Evolutionary conservation across 805 yeast genomes (phyloP).

Genomic region (Candida mattraensis): DNA sequence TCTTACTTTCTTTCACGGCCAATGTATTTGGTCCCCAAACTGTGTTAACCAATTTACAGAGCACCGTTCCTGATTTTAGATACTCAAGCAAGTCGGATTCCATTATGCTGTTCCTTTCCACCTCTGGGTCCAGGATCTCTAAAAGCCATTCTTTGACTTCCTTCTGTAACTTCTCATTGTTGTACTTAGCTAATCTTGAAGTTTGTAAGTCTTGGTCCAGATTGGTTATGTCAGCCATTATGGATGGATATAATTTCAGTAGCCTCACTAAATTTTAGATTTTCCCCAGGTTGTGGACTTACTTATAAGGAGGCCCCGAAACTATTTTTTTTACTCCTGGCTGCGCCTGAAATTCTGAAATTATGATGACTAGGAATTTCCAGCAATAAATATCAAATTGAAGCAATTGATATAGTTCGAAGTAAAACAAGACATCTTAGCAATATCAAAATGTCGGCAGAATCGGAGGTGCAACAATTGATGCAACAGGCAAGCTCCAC

Average conservation of each 20-base stretch:
- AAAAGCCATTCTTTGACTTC: slow-evolving; percentile 55
- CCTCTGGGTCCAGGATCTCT: slow-evolving; percentile 30
- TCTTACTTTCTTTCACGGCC: slow-evolving; percentile 57
- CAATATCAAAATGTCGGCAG: slow-evolving; percentile 17
- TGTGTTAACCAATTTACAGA: slow-evolving; percentile 47
- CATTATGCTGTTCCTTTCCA: slow-evolving; percentile 21
- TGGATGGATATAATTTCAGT: background rate
- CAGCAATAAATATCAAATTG: too few species aligned
- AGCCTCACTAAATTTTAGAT: background rate
- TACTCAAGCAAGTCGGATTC: slow-evolving; percentile 49
- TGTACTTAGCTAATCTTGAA: slow-evolving; percentile 55
- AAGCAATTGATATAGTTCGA: background rate
- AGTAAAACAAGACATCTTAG: too few species aligned
- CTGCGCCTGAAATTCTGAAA: slow-evolving; percentile 11
- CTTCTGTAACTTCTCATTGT: slow-evolving; percentile 29
- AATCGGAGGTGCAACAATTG: slow-evolving; percentile 20
- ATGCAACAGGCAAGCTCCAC: slow-evolving; percentile 20
- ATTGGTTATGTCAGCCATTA: slow-evolving; percentile 39
- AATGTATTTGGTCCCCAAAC: slow-evolving; percentile 39
- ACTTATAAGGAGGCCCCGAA: too few species aligned
- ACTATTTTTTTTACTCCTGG: slow-evolving; percentile 3
- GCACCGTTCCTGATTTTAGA: slow-evolving; percentile 59
- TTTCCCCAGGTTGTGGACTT: too few species aligned
- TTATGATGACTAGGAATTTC: too few species aligned
- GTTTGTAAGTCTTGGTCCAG: slow-evolving; percentile 60